phyloP scores from a whole-genome alignment of 371 early-diverging fungal genomes.

The Mortierella sp. region DNA sequence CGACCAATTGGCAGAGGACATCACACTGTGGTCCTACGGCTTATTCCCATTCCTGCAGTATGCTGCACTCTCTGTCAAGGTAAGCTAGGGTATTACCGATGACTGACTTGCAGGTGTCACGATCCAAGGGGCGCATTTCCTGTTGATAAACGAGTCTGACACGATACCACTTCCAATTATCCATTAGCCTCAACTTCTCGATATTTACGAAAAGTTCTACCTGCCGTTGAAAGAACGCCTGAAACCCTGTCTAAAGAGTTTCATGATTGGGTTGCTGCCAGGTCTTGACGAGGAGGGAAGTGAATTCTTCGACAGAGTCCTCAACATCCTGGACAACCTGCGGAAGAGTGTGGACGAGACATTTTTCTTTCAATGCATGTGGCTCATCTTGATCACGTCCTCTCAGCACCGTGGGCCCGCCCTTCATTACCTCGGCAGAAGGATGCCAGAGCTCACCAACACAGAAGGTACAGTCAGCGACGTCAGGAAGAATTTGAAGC shows the following conservation, averaged over 20 bases:
- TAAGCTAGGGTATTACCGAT: conserved; percentile 38
- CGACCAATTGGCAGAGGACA: conserved; percentile 84
- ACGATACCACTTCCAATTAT: background rate
- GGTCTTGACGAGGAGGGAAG: conserved; percentile 93
- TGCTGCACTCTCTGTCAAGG: conserved; percentile 88
- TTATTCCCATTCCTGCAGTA: conserved; percentile 93
- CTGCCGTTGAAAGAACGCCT: conserved; percentile 79
- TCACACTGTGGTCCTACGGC: conserved; percentile 90
- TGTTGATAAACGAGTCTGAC: background rate
- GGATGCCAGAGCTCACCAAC: conserved; percentile 78
- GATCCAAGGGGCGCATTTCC: background rate
- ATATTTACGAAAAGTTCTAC: conserved; percentile 80
- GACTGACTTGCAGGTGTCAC: background rate
- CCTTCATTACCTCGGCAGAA: conserved; percentile 80
- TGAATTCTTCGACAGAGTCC: conserved; percentile 86
- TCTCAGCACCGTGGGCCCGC: conserved; percentile 79
- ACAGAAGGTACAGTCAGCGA: conserved; percentile 68
- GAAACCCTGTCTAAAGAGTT: conserved; percentile 82
- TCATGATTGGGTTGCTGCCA: conserved; percentile 87
- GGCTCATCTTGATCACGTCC: conserved; percentile 82
- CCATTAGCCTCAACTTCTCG: conserved; percentile 81
- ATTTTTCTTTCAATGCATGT: conserved; percentile 86
- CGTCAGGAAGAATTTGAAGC: background rate
- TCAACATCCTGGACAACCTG: conserved; percentile 78
- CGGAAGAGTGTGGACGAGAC: conserved; percentile 75